A percentile compares a stretch with the other conserved stretches of the same genome.
Conservation (phyloP, 108 stramenopile genomes). For the Pseudonitzschia pungens region DNA sequence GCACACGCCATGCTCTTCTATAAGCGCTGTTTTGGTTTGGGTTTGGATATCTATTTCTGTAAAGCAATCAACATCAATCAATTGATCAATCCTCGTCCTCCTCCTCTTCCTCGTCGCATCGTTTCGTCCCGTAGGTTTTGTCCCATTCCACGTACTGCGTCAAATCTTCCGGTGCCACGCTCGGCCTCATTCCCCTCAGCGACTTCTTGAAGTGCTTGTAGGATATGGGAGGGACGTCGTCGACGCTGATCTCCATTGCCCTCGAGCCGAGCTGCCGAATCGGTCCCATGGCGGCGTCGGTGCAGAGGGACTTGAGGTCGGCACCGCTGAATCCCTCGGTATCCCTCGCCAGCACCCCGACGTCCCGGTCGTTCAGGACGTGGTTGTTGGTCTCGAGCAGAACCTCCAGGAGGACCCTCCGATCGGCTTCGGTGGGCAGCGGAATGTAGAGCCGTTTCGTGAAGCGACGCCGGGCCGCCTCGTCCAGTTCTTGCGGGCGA, state of each 20-base stretch:
- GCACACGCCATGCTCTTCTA: too few relatives aligned
- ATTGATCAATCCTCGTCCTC: slow-evolving; percentile 50
- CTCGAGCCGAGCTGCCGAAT: slow-evolving; percentile 73
- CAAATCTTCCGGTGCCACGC: slow-evolving; percentile 86
- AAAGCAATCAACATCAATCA: slow-evolving; percentile 33
- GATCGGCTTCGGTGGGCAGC: slow-evolving; percentile 80
- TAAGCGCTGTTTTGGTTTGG: too few relatives aligned
- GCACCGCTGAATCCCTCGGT: slow-evolving; percentile 93
- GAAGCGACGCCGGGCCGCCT: slow-evolving; percentile 96
- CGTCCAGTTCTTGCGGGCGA: slow-evolving; percentile 97
- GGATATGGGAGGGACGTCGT: slow-evolving; percentile 86
- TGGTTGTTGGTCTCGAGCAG: slow-evolving; percentile 88
- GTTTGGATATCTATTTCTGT: too few relatives aligned
- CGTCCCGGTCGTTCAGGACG: slow-evolving; percentile 58
- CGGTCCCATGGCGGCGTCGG: slow-evolving; percentile 96
- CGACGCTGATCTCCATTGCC: slow-evolving; percentile 67
- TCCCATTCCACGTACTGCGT: slow-evolving; percentile 78
- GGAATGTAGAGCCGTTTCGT: slow-evolving; percentile 95
- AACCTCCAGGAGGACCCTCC: slow-evolving; percentile 69
- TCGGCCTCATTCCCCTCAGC: slow-evolving; percentile 75
- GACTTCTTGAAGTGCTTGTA: slow-evolving; percentile 86
- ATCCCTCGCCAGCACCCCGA: slow-evolving; percentile 71
- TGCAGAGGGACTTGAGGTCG: slow-evolving; percentile 88
- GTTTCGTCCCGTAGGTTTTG: slow-evolving; percentile 65
- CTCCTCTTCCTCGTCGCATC: slow-evolving; percentile 40